Evolutionary conservation across 2,329 filamentous ascomycete genomes (phyloP).

Genomic region (Trichoderma hamatum): DNA sequence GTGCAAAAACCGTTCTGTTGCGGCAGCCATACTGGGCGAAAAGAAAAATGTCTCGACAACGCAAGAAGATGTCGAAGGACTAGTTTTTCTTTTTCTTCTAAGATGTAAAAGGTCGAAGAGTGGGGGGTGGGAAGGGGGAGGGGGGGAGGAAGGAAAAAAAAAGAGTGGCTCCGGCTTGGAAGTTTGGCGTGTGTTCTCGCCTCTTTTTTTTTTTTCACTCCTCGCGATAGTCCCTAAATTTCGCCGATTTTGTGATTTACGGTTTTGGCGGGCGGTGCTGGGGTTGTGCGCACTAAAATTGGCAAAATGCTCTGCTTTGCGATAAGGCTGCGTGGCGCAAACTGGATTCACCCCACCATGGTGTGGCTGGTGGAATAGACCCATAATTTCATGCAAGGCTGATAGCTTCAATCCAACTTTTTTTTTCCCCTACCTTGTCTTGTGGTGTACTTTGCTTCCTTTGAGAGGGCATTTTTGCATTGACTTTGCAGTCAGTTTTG

Average conservation of each 20-base stretch:
- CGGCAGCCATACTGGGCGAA: constrained; percentile 73
- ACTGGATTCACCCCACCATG: constrained; percentile 35
- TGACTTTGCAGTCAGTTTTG: constrained; percentile 12
- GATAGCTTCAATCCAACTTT: constrained; percentile 39
- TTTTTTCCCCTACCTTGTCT: constrained; percentile 32
- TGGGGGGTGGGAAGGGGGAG: constrained; percentile 27
- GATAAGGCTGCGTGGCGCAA: constrained; percentile 46
- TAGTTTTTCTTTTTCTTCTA: not conserved
- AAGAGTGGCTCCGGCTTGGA: constrained; percentile 33
- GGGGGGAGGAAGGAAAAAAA: constrained; percentile 26
- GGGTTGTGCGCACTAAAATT: constrained; percentile 62
- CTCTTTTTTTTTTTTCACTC: constrained; percentile 18
- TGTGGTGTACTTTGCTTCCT: not conserved
- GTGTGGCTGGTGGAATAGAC: constrained; percentile 40
- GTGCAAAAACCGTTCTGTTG: constrained; percentile 87
- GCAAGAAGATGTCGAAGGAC: constrained; percentile 20
- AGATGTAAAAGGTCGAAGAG: constrained; percentile 20
- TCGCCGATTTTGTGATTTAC: constrained; percentile 50
- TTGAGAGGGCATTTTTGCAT: constrained; percentile 22
- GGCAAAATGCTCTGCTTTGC: constrained; percentile 31
- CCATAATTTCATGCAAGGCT: constrained; percentile 40
- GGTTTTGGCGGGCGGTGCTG: constrained; percentile 46
- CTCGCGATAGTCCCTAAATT: constrained; percentile 44
- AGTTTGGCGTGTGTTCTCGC: constrained; percentile 25
- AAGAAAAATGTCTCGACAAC: constrained; percentile 29